Conservation (phyloP, 2,329 filamentous ascomycete species). For the Hypoxylon sp. region DNA sequence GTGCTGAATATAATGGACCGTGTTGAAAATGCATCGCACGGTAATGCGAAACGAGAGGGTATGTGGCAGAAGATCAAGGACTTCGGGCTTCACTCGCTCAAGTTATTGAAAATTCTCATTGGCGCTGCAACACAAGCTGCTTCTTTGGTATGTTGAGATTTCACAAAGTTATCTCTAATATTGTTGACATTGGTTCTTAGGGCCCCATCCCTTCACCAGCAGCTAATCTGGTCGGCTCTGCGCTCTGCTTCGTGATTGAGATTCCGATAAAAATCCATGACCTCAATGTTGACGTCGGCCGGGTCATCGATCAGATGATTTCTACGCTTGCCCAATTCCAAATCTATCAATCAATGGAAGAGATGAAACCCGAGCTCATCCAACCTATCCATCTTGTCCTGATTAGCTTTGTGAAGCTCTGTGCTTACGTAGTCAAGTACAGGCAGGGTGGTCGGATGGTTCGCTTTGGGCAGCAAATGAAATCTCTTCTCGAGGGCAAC, state of each 20-base stretch:
- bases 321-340: conserved; percentile 38
- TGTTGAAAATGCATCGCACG: conserved; percentile 16
- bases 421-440: conserved; percentile 43
- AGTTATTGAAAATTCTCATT: conserved; percentile 38
- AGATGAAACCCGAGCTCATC: conserved; percentile 27
- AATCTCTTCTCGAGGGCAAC: conserved; percentile 39
- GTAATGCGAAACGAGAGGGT: conserved; percentile 10
- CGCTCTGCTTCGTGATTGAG: conserved; percentile 38
- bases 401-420: conserved; percentile 41
- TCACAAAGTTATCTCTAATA: neutral
- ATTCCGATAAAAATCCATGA: conserved; percentile 36
- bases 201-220: conserved; percentile 34
- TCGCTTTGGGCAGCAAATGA: too few species aligned
- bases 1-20: conserved; percentile 33
- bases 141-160: conserved; percentile 29
- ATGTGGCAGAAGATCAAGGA: conserved; percentile 39
- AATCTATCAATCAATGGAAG: conserved; percentile 37
- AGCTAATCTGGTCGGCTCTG: conserved; percentile 28
- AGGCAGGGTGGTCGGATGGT: too few species aligned
- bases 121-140: conserved; percentile 36
- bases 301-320: conserved; percentile 36
- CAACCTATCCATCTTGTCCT: conserved; percentile 34
- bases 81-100: conserved; percentile 37
- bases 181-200: conserved; percentile 21
- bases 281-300: conserved; percentile 35